Evolutionary conservation across 768 basidiomycete genomes (phyloP).

Genomic region (Calocera cornea): DNA sequence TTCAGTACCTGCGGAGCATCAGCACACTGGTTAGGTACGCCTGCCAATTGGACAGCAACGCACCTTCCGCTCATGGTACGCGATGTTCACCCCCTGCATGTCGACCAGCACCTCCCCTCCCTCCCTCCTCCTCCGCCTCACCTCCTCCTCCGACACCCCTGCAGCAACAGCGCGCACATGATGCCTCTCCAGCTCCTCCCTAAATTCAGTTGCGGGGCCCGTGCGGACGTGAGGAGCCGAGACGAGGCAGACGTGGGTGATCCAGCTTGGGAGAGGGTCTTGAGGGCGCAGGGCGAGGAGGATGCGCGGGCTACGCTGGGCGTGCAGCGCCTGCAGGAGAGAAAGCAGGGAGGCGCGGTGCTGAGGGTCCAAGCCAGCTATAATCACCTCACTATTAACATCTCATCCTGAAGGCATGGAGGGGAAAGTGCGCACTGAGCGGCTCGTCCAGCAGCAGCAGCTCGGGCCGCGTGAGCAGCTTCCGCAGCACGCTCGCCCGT

Average conservation of each 20-base stretch:
- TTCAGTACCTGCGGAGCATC: slow-evolving; percentile 45
- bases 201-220: slow-evolving; percentile 38
- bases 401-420: not conserved
- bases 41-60: slow-evolving; percentile 11
- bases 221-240: slow-evolving; percentile 36
- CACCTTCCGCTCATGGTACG: slow-evolving; percentile 55
- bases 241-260: slow-evolving; percentile 52
- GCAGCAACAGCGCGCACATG: not conserved
- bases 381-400: not conserved
- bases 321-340: slow-evolving; percentile 43
- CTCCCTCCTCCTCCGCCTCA: not conserved
- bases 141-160: slow-evolving; percentile 1
- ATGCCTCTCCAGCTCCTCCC: slow-evolving; percentile 17
- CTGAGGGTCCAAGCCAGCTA: slow-evolving; percentile 64
- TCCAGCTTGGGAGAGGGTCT: slow-evolving; percentile 58
- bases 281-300: slow-evolving; percentile 55
- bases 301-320: slow-evolving; percentile 38
- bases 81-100: slow-evolving; percentile 52
- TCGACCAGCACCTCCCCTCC: slow-evolving; percentile 38
- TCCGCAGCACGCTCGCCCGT: slow-evolving; percentile 67
- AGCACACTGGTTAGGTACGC: not conserved
- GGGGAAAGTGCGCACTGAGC: slow-evolving; percentile 41
- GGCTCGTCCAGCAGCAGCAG: slow-evolving; percentile 86
- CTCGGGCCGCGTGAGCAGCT: slow-evolving; percentile 54
- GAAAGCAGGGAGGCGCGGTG: slow-evolving; percentile 42